Evolutionary conservation across 2,329 filamentous ascomycete species (phyloP).

Genomic region (Arthroderma uncinatum): DNA sequence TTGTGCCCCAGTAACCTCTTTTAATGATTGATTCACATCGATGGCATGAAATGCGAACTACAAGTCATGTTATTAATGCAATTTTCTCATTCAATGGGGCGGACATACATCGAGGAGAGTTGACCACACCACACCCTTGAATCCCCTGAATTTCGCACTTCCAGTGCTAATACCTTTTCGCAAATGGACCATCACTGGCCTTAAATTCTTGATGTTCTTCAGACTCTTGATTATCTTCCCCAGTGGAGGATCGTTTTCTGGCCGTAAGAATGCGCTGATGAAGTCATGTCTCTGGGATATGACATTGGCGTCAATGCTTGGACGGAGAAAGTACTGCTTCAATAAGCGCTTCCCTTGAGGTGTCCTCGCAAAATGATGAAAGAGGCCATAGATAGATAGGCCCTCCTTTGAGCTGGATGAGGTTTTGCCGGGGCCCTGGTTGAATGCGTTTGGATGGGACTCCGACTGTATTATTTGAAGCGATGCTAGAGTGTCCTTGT

Average conservation of each 20-base stretch:
- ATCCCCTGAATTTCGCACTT: constrained; percentile 41
- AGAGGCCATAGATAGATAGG: constrained; percentile 73
- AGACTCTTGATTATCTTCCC: constrained; percentile 50
- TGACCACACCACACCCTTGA: constrained; percentile 60
- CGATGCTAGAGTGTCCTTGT: constrained; percentile 65
- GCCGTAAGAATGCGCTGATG: constrained; percentile 54
- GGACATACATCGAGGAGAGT: constrained; percentile 46
- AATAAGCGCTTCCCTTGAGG: constrained; percentile 65
- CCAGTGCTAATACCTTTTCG: constrained; percentile 61
- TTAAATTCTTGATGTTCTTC: constrained; percentile 65
- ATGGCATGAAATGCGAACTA: constrained; percentile 62
- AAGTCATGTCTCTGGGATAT: constrained; percentile 63
- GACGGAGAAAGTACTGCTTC: constrained; percentile 70
- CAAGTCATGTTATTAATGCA: constrained; percentile 8
- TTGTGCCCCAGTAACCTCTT: constrained; percentile 46
- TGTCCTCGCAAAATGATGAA: constrained; percentile 62
- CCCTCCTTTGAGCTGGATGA: constrained; percentile 63
- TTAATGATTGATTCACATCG: constrained; percentile 54
- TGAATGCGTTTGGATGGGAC: constrained; percentile 69
- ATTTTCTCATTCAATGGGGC: not conserved
- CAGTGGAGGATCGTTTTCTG: constrained; percentile 53
- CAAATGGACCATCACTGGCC: constrained; percentile 55
- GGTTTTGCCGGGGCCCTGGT: constrained; percentile 54
- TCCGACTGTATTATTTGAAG: constrained; percentile 79
- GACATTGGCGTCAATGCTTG: constrained; percentile 54